Percentiles rank a stretch among this genome's conserved stretches.
phyloP scores from a whole-genome alignment of 495 filamentous ascomycete genomes.

The Xylaria curta region DNA sequence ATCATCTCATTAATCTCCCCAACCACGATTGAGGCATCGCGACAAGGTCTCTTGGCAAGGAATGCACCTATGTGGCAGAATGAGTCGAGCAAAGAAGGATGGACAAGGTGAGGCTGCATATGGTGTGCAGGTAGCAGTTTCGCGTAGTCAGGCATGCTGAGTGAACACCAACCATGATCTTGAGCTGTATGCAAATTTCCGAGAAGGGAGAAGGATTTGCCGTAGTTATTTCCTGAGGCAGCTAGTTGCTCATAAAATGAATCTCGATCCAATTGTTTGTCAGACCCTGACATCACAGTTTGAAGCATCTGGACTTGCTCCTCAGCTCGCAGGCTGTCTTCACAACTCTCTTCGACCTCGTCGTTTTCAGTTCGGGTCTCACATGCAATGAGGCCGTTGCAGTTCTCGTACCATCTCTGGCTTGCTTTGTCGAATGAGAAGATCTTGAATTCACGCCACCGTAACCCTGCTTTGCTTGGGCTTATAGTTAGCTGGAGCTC shows the following conservation, averaged over 20 bases:
- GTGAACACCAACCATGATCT: slow-evolving; percentile 13
- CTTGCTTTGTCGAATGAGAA: slow-evolving; percentile 23
- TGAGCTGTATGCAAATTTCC: slow-evolving; percentile 25
- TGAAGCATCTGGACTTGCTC: slow-evolving; percentile 16
- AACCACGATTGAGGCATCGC: slow-evolving; percentile 10
- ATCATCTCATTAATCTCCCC: slow-evolving; percentile 12
- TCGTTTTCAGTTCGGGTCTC: slow-evolving; percentile 9
- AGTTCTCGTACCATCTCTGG: slow-evolving; percentile 20
- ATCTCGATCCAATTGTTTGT: slow-evolving; percentile 16
- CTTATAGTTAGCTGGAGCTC: slow-evolving; percentile 33
- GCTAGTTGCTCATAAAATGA: slow-evolving; percentile 32
- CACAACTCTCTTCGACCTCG: slow-evolving; percentile 19
- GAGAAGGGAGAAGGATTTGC: slow-evolving; percentile 34
- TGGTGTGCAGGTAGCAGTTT: slow-evolving; percentile 19
- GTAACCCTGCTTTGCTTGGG: slow-evolving; percentile 8
- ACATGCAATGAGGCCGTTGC: slow-evolving; percentile 27
- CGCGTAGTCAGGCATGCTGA: slow-evolving; percentile 35
- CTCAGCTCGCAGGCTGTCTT: slow-evolving; percentile 12
- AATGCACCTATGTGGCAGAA: slow-evolving; percentile 12
- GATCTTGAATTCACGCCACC: slow-evolving; percentile 24
- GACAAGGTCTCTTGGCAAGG: slow-evolving; percentile 14
- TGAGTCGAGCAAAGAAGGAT: slow-evolving; percentile 13
- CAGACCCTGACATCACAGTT: slow-evolving; percentile 12
- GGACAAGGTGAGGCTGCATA: slow-evolving; percentile 12
- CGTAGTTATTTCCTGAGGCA: slow-evolving; percentile 34